phyloP scores from a whole-genome alignment of 108 stramenopile species.

The Skeletonema potamos region DNA sequence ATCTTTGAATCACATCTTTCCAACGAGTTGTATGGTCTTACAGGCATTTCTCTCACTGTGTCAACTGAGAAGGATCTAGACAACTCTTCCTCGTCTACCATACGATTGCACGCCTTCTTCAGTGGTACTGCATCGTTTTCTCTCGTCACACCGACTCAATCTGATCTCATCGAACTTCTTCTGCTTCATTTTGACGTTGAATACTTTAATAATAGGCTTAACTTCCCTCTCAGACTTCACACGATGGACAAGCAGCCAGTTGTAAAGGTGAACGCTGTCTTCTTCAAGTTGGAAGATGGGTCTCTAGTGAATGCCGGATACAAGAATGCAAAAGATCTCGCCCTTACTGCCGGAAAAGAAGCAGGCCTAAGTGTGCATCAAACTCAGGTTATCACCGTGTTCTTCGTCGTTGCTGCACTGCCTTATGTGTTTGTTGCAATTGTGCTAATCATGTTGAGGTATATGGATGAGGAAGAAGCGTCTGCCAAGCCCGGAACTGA shows the following conservation, averaged over 20 bases:
- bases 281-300: conserved; percentile 26
- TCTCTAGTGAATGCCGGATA: conserved; percentile 13
- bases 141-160: conserved; percentile 10
- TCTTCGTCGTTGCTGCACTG: not conserved
- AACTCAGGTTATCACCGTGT: not conserved
- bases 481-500: too few relatives aligned
- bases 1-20: conserved; percentile 14
- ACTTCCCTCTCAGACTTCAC: not conserved
- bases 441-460: not conserved
- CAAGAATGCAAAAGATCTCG: not conserved
- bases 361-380: not conserved
- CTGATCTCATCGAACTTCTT: conserved; percentile 15
- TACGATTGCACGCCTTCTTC: conserved; percentile 30
- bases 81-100: not conserved
- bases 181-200: conserved; percentile 28
- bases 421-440: not conserved
- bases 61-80: not conserved
- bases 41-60: conserved; percentile 21
- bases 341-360: not conserved
- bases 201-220: conserved; percentile 17
- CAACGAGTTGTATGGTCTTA: conserved; percentile 19
- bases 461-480: not conserved
- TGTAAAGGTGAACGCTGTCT: conserved; percentile 36
- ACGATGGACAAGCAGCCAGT: not conserved
- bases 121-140: conserved; percentile 28